Base-by-base conservation (phyloP, 805 yeast species). In the Nakazawaea ishiwadae region DNA sequence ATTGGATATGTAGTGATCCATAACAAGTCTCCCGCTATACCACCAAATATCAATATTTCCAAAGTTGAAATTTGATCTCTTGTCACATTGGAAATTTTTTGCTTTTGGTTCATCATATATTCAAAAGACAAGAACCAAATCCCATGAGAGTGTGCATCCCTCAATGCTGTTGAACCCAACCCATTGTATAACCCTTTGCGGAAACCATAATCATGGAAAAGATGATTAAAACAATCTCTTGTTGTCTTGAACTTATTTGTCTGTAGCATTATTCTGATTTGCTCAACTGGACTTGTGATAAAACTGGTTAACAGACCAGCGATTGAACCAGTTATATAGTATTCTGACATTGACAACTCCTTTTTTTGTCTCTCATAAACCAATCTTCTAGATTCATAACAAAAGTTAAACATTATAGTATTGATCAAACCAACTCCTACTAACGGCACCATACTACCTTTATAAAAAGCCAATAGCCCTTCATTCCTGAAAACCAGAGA, bases 121-220 rank as follows among this genome's bases (percentile, higher is more conserved):
- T 81, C 89, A 53, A 76, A 81, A 1, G 85, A 66, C 44, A 79
- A 59, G 50, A 81, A 81, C 89, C 89, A 81, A 14, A 79, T 74
- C 5, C 89, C 89, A 52, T 82, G 82, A 0, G 86, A 85, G 54
- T 80, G 86, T 14, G 72, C 61, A 51, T 81, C 87, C 45, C 87
- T 63, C 9, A 73, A 36, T 1, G 75, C 49, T 0, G 87, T 81
- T 40, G 81, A 69, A 3, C 62, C 50, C n/a, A 65, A 58, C 0
- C 87, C 87, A 39, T 86, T 59, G 51, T 65, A 79, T 4, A 81
- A 46, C 1, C 84, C 85, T 7, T 40, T 45, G 5, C 20, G 21
- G 15, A 31, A 16, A 12, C 37, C 37, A 21, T n/a, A 17, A 10
- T 34, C 8, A 14, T 28, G 9, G 6, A 28, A 6, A 7, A 28